phyloP scores from a whole-genome alignment of 495 filamentous ascomycete genomes.

The Penicillium coprophilum region DNA sequence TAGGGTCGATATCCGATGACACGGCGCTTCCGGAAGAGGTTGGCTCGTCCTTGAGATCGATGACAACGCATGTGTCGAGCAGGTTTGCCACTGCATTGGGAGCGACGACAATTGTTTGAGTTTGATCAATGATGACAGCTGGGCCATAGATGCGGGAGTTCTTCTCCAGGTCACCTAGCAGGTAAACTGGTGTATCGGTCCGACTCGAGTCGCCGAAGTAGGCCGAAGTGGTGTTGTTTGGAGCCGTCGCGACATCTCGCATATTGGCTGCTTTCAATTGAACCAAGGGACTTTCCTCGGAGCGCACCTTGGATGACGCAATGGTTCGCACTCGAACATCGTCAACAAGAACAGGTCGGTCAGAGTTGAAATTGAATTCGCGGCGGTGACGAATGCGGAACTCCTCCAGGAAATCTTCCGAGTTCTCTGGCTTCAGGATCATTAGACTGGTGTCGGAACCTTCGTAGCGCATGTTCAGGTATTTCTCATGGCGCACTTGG shows the following conservation, averaged over 20 bases:
- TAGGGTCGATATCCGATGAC: constrained; percentile 70
- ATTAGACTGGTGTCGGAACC: constrained; percentile 55
- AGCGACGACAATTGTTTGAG: constrained; percentile 91
- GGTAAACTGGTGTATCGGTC: constrained; percentile 80
- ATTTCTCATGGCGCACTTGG: constrained; percentile 49
- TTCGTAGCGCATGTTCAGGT: constrained; percentile 55
- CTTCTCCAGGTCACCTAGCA: constrained; percentile 71
- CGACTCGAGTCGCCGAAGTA: constrained; percentile 66
- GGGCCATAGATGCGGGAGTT: constrained; percentile 81
- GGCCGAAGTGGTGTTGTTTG: constrained; percentile 37
- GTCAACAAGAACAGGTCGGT: constrained; percentile 50
- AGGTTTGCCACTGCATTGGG: constrained; percentile 62
- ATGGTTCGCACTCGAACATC: constrained; percentile 53
- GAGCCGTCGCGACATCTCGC: constrained; percentile 27
- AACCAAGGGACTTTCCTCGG: constrained; percentile 41
- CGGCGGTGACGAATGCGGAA: constrained; percentile 50
- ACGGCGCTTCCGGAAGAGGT: constrained; percentile 32
- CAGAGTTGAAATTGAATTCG: constrained; percentile 55
- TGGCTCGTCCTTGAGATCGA: constrained; percentile 50
- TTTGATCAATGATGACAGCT: constrained; percentile 89
- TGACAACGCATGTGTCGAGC: constrained; percentile 48
- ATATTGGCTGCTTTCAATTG: constrained; percentile 38
- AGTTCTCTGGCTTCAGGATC: constrained; percentile 46
- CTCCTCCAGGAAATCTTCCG: constrained; percentile 40
- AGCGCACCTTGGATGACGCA: constrained; percentile 42